Evolutionary conservation across 2,329 filamentous ascomycete species (phyloP), one percentile per base, ranked within the genome.

Genomic region (Hawksworthiomyces lignivorus): DNA sequence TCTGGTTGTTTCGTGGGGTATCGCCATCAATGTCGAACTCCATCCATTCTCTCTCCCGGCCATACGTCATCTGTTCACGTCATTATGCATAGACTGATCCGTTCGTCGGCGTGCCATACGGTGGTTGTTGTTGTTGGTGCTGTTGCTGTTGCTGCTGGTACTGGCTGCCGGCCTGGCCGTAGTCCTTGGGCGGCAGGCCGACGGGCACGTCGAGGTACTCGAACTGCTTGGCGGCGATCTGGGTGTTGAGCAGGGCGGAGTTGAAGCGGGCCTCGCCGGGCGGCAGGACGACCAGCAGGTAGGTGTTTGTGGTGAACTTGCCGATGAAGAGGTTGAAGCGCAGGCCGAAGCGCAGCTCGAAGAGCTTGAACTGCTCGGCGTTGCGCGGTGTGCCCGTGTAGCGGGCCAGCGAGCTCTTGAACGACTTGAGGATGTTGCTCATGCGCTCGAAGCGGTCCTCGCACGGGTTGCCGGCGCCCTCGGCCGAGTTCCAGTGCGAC

Each of bases 371-470:
- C 61, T 88, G 84, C 62, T 87, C 85, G 5, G 82, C 81, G 50
- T 84, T 85, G 40, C 84, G 81, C n/a, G 84, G 83, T 20, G 84
- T 84, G 36, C 84, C 83, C 1, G 84, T 88, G 61, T 85, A 87
- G 52, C 83, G 80, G 43, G 77, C 81, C 46, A 77, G 75, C 49
- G 70, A 78, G 67, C 97, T 90, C 69, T 97, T 98, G 70, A 97
- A 96, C 45, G 90, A 89, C 68, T 98, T 98, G 65, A 98, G 84
- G 57, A 98, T 96, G 62, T 95, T 97, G 48, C 84, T 92, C 57
- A 98, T 85, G 52, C 75, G 84, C 70, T 98, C 92, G 54, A 95
- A 88, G 3, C 92, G 84, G 63, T 98, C 92, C 38, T 84, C 83
- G 48, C 87, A 94, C 1, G 92, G 90, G 60, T 98, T 98, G 38